Percentiles rank a stretch among this genome's conserved stretches.
Evolutionary conservation across 495 filamentous ascomycete genomes (phyloP).

Genomic region (Daldinia decipiens): DNA sequence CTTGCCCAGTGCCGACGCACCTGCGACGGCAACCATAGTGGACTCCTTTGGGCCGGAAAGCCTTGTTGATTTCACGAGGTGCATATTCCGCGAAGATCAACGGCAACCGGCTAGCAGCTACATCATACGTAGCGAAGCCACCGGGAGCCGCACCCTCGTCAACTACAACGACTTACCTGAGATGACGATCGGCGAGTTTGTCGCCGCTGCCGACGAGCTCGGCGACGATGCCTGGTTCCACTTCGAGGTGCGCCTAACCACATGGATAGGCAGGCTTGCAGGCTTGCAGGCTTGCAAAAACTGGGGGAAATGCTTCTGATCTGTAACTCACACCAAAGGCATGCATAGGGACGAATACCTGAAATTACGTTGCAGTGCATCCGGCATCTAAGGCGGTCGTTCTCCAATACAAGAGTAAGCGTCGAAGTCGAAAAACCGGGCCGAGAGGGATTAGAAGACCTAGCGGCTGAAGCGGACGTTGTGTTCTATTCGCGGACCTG

Average conservation of each 20-base stretch:
- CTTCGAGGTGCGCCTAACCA: conserved; percentile 68
- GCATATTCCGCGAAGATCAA: conserved; percentile 67
- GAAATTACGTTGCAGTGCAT: conserved; percentile 71
- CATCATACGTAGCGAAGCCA: conserved; percentile 69
- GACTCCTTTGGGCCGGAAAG: conserved; percentile 56
- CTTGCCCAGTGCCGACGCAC: conserved; percentile 48
- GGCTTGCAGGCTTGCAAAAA: not conserved
- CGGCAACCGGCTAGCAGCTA: conserved; percentile 73
- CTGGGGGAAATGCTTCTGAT: conserved; percentile 17
- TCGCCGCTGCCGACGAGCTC: conserved; percentile 46
- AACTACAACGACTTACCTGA: conserved; percentile 75
- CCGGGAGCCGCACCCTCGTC: conserved; percentile 73
- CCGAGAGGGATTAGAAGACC: conserved; percentile 66
- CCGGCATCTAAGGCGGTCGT: conserved; percentile 60
- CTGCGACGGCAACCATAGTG: conserved; percentile 51
- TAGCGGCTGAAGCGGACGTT: conserved; percentile 71
- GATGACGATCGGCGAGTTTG: conserved; percentile 70
- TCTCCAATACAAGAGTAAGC: conserved; percentile 64
- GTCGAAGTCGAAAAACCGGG: conserved; percentile 77
- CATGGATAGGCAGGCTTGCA: conserved; percentile 1
- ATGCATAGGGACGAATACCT: conserved; percentile 70
- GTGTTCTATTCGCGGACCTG: conserved; percentile 77
- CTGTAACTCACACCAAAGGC: conserved; percentile 34
- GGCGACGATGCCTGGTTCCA: conserved; percentile 67
- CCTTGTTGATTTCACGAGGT: conserved; percentile 60